Conservation (phyloP, 306 rosid species). For the Cercis canadensis region DNA sequence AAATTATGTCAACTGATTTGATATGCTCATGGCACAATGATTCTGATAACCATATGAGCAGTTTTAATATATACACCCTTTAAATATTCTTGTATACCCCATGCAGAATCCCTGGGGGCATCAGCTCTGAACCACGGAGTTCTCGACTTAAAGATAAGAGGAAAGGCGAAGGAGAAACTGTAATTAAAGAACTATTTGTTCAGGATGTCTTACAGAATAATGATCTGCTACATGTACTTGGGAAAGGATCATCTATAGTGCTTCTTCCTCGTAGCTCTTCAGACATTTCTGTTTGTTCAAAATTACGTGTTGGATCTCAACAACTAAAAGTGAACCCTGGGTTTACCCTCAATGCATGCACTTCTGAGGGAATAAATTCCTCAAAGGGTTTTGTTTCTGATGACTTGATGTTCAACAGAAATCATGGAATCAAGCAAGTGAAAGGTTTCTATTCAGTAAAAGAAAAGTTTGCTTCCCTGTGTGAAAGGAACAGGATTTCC, state of each 20-base stretch:
- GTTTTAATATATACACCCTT: constrained; percentile 21
- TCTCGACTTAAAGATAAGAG: constrained; percentile 93
- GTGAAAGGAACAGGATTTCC: constrained; percentile 56
- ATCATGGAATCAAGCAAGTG: constrained; percentile 55
- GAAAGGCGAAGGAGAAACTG: constrained; percentile 90
- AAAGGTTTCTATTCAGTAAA: constrained; percentile 60
- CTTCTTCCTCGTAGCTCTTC: constrained; percentile 88
- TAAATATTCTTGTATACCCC: constrained; percentile 43
- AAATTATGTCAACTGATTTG: constrained; percentile 17
- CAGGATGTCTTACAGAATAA: constrained; percentile 75
- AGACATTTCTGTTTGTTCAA: constrained; percentile 77
- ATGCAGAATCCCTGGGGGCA: constrained; percentile 65
- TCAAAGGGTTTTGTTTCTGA: constrained; percentile 71
- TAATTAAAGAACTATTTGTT: constrained; percentile 88
- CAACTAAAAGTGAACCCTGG: constrained; percentile 56
- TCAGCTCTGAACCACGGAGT: constrained; percentile 80
- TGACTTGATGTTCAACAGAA: constrained; percentile 60
- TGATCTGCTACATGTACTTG: constrained; percentile 76
- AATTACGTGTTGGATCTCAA: constrained; percentile 77
- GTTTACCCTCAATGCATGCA: constrained; percentile 51
- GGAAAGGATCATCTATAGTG: constrained; percentile 76
- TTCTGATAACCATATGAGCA: constrained; percentile 28
- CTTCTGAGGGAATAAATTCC: constrained; percentile 59
- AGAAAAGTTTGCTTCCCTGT: constrained; percentile 56
- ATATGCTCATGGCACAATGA: constrained; percentile 34